Evolutionary conservation across 768 basidiomycete genomes (phyloP), one percentile per base, ranked within the genome.

Genomic region (Leucosporidium creatinivorum): DNA sequence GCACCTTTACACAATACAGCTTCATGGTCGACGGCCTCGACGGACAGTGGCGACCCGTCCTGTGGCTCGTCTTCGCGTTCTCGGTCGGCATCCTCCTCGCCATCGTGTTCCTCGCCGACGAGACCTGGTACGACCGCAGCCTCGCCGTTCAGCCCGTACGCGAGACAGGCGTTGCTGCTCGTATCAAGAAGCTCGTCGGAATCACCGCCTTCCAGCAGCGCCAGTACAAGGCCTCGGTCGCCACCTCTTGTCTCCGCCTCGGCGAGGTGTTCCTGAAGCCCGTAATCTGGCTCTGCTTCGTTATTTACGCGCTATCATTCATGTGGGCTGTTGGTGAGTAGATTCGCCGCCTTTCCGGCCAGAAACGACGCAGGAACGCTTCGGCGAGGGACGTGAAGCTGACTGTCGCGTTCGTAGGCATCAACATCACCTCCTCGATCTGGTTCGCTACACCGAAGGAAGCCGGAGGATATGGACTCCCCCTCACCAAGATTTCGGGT

Each of bases 31-130:
- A 30, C 18, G 54, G 49, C 26, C 65, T 73, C 39, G n/a, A 50
- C 47, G 61, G 58, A 36, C 52, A 62, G 17, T 73, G 71, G 71
- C 65, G 71, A 4, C 65, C 65, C 2, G 68, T 69, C 10, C 25
- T 73, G 1, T 73, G 71, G 71, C 55, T 73, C 56, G 68, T 73
- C n/a, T 73, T 73, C 52, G 71, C 71, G 19, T 58, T 47, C 31
- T 64, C 49, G n/a, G 31, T 28, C 28, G 12, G n/a, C 25, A 51
- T 69, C 57, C 71, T 73, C 48, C 21, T 58, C 47, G 52, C 65
- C 60, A 62, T 73, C 60, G 6, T 47, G 44, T 0, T 36, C 49
- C 30, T 73, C 39, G 67, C 44, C 62, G 62, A 69, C 56, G 71
- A 73, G 65, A 69, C 71, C 4, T 69, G 66, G 65, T 73, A 73